Percentiles rank a stretch among this genome's conserved stretches.
phyloP scores from a whole-genome alignment of 305 asterid species.

The Solanum hybrid region DNA sequence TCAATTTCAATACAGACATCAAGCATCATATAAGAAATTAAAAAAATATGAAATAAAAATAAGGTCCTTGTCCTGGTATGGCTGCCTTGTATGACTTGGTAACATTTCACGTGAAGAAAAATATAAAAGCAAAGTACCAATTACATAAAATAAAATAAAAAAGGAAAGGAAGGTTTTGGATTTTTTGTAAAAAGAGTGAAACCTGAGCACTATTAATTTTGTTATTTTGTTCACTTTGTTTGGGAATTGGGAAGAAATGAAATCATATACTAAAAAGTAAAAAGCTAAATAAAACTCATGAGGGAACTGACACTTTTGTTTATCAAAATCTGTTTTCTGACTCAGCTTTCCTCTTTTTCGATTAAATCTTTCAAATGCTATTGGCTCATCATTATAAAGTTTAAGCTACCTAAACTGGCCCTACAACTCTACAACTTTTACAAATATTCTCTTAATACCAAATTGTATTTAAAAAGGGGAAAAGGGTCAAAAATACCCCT shows the following conservation, averaged over 20 bases:
- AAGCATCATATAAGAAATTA: neutral
- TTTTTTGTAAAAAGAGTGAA: constrained; percentile 4
- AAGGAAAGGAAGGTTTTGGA: constrained; percentile 21
- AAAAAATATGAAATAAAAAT: neutral
- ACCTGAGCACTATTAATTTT: neutral
- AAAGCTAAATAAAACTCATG: neutral
- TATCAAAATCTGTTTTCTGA: neutral
- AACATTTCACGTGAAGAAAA: neutral
- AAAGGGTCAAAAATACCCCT: no score
- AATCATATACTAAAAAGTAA: neutral
- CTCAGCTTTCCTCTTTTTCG: neutral
- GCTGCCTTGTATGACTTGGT: constrained; percentile 5
- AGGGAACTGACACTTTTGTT: neutral
- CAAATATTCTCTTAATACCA: neutral
- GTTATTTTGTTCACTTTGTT: neutral
- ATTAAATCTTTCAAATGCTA: neutral
- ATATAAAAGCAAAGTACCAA: neutral
- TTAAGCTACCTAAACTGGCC: neutral
- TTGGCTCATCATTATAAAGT: neutral
- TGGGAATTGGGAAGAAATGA: constrained; percentile 4
- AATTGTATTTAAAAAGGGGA: neutral
- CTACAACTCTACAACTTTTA: neutral
- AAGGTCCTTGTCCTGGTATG: neutral
- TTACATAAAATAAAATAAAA: neutral
- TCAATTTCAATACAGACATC: no score